phyloP scores from a whole-genome alignment of 2,329 filamentous ascomycete species.

The Alternaria triticina region DNA sequence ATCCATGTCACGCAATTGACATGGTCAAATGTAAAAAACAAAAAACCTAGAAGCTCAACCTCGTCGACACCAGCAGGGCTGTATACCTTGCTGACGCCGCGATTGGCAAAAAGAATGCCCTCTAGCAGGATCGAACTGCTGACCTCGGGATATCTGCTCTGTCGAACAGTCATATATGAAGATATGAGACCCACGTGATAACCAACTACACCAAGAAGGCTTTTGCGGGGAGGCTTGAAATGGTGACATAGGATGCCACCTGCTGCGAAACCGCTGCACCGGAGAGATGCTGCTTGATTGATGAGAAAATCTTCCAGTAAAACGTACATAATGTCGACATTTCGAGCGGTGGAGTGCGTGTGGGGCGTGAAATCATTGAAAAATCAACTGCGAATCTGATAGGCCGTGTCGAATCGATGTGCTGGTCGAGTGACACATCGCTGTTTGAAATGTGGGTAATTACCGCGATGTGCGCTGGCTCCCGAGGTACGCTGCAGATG shows the following conservation, averaged over 20 bases:
- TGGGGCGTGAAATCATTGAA: background rate
- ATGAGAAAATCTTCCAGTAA: background rate
- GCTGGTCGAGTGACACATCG: background rate
- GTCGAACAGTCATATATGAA: slow-evolving; percentile 1
- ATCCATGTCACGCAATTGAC: background rate
- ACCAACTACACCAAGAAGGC: slow-evolving; percentile 17
- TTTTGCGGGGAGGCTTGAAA: background rate
- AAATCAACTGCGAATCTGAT: background rate
- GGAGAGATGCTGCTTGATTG: background rate
- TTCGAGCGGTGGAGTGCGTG: accelerated
- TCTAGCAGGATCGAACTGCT: slow-evolving; percentile 14
- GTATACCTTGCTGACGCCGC: accelerated
- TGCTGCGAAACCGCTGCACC: background rate
- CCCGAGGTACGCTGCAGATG: background rate
- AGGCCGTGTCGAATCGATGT: background rate
- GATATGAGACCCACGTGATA: slow-evolving; percentile 18
- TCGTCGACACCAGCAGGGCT: background rate
- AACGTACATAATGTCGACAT: accelerated
- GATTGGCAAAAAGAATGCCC: slow-evolving; percentile 3
- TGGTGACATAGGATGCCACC: background rate
- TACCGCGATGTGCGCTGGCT: background rate
- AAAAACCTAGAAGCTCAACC: background rate
- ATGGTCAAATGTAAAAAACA: background rate
- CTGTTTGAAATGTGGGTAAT: background rate
- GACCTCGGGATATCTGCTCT: slow-evolving; percentile 13